A percentile compares a stretch with the other conserved stretches of the same genome.
phyloP scores from a whole-genome alignment of 2,329 filamentous ascomycete genomes.

The Fusarium palustre region DNA sequence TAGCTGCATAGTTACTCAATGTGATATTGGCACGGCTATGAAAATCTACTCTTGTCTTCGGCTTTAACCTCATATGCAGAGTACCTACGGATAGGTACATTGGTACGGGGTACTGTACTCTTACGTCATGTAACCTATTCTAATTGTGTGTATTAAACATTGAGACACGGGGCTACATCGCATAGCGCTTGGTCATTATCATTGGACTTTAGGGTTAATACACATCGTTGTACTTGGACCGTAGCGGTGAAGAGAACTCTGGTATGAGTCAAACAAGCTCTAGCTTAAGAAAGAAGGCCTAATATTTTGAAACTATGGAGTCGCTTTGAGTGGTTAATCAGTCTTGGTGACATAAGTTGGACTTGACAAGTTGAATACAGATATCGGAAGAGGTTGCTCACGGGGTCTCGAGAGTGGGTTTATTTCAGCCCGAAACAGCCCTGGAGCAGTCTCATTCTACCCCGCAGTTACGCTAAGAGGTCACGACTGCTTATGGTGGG shows the following conservation, averaged over 20 bases:
- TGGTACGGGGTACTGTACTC: conserved; percentile 5
- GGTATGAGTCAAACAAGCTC: neutral
- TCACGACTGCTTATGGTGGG: conserved; percentile 42
- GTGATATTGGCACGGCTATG: neutral
- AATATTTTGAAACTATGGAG: neutral
- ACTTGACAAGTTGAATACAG: conserved; percentile 20
- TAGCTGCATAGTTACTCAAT: neutral
- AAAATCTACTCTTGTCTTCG: neutral
- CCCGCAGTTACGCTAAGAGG: conserved; percentile 42
- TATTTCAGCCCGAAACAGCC: conserved; percentile 30
- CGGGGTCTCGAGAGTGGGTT: conserved; percentile 35
- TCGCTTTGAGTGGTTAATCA: conserved; percentile 23
- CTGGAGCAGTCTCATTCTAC: conserved; percentile 30
- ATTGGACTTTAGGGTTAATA: neutral
- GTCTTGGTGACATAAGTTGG: conserved; percentile 5
- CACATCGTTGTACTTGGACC: neutral
- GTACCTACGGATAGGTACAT: neutral
- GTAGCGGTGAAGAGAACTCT: conserved; percentile 22
- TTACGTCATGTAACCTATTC: conserved; percentile 29
- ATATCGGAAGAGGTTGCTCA: conserved; percentile 38
- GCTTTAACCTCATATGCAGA: neutral
- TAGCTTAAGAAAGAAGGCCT: neutral
- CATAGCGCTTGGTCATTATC: neutral
- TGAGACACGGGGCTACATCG: conserved; percentile 15
- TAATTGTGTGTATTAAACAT: conserved; percentile 4